Evolutionary conservation across 2,329 filamentous ascomycete genomes (phyloP).

Genomic region (Apiospora pterosperma): DNA sequence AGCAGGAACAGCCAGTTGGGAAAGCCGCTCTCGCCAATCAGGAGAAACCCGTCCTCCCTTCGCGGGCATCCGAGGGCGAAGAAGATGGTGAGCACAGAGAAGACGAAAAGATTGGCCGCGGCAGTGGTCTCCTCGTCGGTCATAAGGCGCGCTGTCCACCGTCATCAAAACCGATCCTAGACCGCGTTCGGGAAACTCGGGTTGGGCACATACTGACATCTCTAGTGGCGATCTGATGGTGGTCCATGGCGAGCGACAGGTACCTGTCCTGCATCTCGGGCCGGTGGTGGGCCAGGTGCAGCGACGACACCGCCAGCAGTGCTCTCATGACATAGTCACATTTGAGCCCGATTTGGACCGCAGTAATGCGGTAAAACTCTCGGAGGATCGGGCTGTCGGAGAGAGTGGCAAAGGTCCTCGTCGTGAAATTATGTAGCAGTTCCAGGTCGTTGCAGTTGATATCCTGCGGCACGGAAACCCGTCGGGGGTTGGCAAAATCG

Average conservation of each 20-base stretch:
- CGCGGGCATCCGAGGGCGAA: slow-evolving; percentile 14
- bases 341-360: slow-evolving; percentile 31
- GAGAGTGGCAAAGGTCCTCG: no score
- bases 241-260: slow-evolving; percentile 24
- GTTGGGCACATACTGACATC: slow-evolving; percentile 6
- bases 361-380: slow-evolving; percentile 34
- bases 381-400: no score
- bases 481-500: no score
- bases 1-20: slow-evolving; percentile 22
- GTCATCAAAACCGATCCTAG: no score
- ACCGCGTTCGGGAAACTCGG: background rate
- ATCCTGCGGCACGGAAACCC: no score
- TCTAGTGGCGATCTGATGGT: slow-evolving; percentile 21
- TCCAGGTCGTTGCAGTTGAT: no score
- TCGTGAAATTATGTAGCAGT: no score
- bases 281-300: slow-evolving; percentile 30
- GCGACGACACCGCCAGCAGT: slow-evolving; percentile 32
- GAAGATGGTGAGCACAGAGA: slow-evolving; percentile 14
- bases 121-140: slow-evolving; percentile 3
- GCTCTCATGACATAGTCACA: slow-evolving; percentile 33
- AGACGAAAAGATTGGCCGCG: slow-evolving; percentile 12
- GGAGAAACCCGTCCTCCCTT: slow-evolving; percentile 9
- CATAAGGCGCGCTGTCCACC: no score
- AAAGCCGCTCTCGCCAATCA: slow-evolving; percentile 14
- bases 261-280: slow-evolving; percentile 23